A percentile compares a stretch with the other conserved stretches of the same genome.
Conservation (phyloP, 352 stramenopile species). For the Globisporangium acanthophoron region DNA sequence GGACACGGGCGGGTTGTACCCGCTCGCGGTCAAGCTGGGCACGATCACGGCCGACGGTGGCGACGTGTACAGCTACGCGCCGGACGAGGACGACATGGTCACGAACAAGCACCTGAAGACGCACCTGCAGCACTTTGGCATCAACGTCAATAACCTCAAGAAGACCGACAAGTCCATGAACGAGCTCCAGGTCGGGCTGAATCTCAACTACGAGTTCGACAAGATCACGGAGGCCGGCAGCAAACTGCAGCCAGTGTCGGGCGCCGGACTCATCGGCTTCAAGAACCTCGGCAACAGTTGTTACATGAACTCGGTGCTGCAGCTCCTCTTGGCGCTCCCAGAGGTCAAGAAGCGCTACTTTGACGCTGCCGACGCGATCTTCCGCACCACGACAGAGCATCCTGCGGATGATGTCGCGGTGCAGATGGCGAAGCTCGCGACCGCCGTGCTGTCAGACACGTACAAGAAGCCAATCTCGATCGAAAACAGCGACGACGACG, state of each 20-base stretch:
- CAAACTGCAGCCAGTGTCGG: slow-evolving; percentile 88
- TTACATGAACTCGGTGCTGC: slow-evolving; percentile 98
- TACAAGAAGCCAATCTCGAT: slow-evolving; percentile 59
- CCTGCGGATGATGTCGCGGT: slow-evolving; percentile 68
- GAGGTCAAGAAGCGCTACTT: slow-evolving; percentile 75
- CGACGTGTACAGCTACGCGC: slow-evolving; percentile 98
- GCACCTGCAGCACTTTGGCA: slow-evolving; percentile 94
- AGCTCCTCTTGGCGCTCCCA: slow-evolving; percentile 88
- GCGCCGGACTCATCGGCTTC: slow-evolving; percentile 93
- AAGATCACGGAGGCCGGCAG: slow-evolving; percentile 96
- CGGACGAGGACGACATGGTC: slow-evolving; percentile 97
- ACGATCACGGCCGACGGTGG: slow-evolving; percentile 94
- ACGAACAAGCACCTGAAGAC: slow-evolving; percentile 93
- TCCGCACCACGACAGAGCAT: slow-evolving; percentile 18
- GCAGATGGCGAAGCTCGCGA: slow-evolving; percentile 92
- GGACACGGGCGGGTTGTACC: slow-evolving; percentile 91
- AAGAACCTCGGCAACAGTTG: slow-evolving; percentile 99
- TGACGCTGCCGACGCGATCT: slow-evolving; percentile 51
- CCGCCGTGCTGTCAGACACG: slow-evolving; percentile 80
- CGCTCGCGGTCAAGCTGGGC: slow-evolving; percentile 97
- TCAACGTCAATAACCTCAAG: slow-evolving; percentile 90
- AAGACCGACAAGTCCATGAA: slow-evolving; percentile 99
- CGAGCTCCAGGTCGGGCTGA: slow-evolving; percentile 96
- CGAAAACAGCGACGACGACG: slow-evolving; percentile 26
- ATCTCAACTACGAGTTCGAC: slow-evolving; percentile 98